These are phyloP conservation scores for Blastocrithidia nonstop DNA, from an alignment of 208 protist species.

Conservation along the genomic window DNA sequence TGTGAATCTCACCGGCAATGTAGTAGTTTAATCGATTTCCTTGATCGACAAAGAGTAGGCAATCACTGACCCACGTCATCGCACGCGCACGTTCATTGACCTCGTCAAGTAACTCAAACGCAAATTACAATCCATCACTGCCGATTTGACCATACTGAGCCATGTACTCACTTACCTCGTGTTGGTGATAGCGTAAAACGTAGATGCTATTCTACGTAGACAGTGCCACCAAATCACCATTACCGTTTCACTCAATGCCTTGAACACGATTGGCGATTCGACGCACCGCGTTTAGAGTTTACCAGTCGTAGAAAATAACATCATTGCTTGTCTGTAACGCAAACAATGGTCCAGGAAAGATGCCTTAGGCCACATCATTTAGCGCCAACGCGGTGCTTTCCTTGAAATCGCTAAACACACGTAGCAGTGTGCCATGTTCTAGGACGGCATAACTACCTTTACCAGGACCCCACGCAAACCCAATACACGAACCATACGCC, in stretches of 20 bases:
- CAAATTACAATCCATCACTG: conserved; percentile 93
- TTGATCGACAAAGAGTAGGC: conserved; percentile 93
- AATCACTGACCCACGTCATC: conserved; percentile 94
- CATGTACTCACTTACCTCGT: conserved; percentile 56
- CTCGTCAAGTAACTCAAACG: conserved; percentile 92
- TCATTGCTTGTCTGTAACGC: conserved; percentile 54
- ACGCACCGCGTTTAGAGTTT: conserved; percentile 74
- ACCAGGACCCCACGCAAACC: conserved; percentile 92
- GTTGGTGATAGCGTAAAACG: conserved; percentile 90
- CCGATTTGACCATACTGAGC: too few relatives aligned
- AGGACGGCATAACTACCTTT: conserved; percentile 88
- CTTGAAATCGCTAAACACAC: conserved; percentile 50
- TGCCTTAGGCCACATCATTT: conserved; percentile 20
- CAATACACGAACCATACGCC: conserved; percentile 90
- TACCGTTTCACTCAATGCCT: conserved; percentile 86
- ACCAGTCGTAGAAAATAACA: conserved; percentile 97
- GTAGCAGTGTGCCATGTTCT: conserved; percentile 81
- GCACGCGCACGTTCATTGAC: conserved; percentile 85
- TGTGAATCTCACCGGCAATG: conserved; percentile 90
- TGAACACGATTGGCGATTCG: conserved; percentile 91
- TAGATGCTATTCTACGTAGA: conserved; percentile 84
- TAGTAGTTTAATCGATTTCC: conserved; percentile 93
- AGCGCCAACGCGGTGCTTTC: conserved; percentile 57
- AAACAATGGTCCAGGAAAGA: conserved; percentile 87
- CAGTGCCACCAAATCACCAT: conserved; percentile 81